Conservation (phyloP, 2,329 filamentous ascomycete genomes). For the Tolypocladium inflatum region DNA sequence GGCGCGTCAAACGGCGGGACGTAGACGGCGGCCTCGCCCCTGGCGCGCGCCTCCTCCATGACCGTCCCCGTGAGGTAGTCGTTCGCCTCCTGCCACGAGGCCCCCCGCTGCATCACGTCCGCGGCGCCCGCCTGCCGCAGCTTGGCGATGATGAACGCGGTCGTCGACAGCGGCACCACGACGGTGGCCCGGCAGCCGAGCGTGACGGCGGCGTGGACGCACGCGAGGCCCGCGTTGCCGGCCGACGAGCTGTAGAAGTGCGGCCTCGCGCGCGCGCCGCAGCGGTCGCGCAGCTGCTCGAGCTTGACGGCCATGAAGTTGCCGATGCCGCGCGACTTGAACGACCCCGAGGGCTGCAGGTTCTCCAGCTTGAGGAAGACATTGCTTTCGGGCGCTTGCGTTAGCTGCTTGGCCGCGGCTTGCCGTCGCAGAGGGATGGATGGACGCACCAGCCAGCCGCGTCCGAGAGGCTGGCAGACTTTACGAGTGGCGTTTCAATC, state of each 20-base stretch:
- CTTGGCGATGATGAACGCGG: conserved; percentile 57
- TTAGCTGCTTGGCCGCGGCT: not conserved
- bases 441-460: conserved; percentile 9
- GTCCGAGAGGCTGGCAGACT: conserved; percentile 38
- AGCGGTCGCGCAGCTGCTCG: conserved; percentile 15
- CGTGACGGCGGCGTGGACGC: conserved; percentile 58
- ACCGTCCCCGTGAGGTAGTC: conserved; percentile 50
- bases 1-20: conserved; percentile 58
- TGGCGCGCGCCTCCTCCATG: conserved; percentile 13
- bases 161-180: conserved; percentile 58
- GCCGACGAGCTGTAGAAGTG: conserved; percentile 69
- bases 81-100: conserved; percentile 61
- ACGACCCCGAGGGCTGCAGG: conserved; percentile 72
- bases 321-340: conserved; percentile 73
- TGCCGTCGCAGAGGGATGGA: not conserved
- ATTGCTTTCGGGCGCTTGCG: conserved; percentile 34
- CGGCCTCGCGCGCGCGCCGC: conserved; percentile 4
- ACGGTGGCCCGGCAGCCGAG: conserved; percentile 58
- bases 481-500: conserved; percentile 59
- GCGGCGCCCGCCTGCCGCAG: conserved; percentile 51
- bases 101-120: conserved; percentile 56
- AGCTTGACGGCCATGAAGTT: conserved; percentile 50
- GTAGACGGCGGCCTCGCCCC: conserved; percentile 40
- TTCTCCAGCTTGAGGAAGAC: conserved; percentile 78
- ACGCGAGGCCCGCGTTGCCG: conserved; percentile 73